Percentiles rank a stretch among this genome's conserved stretches.
Conservation (phyloP, 441 rosid species). For the Populus tomentosa region DNA sequence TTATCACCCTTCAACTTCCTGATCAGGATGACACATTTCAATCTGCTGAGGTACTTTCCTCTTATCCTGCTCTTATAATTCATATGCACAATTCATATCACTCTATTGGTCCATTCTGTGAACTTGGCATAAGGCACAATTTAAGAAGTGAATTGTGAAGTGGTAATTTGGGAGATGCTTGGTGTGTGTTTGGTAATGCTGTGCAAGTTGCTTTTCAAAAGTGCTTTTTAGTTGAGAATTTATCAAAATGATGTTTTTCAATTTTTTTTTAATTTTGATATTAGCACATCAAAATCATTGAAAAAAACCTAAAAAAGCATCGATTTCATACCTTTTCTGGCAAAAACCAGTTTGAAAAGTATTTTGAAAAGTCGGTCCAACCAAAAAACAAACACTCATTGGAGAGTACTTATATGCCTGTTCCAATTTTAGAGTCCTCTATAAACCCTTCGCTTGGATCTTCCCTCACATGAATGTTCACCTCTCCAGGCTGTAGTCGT, state of each 20-base stretch:
- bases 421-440: neutral
- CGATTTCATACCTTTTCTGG: no score
- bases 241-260: no score
- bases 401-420: neutral
- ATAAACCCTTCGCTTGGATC: neutral
- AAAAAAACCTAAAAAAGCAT: no score
- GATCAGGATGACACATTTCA: conserved; percentile 45
- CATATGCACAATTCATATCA: conserved; percentile 1
- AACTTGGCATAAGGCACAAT: conserved; percentile 2
- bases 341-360: no score
- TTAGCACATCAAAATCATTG: no score
- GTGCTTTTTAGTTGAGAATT: no score
- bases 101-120: neutral
- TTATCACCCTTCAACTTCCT: conserved; percentile 77
- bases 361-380: no score
- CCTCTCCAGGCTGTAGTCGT: neutral
- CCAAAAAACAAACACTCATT: no score
- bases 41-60: conserved; percentile 63
- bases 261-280: no score
- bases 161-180: neutral
- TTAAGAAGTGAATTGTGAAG: neutral
- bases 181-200: neutral
- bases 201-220: no score
- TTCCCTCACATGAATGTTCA: neutral
- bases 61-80: conserved; percentile 2